phyloP scores from a whole-genome alignment of 2,329 filamentous ascomycete species.

The Neopestalotiopsis clavispora region DNA sequence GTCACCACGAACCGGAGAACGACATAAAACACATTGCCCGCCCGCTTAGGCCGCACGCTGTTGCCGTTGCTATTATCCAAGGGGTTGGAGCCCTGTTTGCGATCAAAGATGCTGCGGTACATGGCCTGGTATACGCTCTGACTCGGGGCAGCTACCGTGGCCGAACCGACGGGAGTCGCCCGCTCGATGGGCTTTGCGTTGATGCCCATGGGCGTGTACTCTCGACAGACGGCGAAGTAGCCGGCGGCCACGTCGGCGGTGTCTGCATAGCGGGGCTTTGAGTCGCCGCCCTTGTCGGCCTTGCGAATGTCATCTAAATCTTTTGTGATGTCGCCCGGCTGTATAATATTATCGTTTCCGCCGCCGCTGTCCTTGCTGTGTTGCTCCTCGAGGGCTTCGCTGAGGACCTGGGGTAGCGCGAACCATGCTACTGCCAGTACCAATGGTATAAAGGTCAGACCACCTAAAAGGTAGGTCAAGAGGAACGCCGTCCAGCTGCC shows the following conservation, averaged over 20 bases:
- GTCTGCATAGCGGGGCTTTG: slow-evolving; percentile 58
- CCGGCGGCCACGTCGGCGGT: slow-evolving; percentile 83
- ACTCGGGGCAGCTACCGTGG: slow-evolving; percentile 77
- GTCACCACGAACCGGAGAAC: slow-evolving; percentile 71
- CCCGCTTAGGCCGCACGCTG: slow-evolving; percentile 64
- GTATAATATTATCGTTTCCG: slow-evolving; percentile 53
- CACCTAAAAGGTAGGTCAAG: slow-evolving; percentile 81
- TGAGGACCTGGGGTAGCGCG: slow-evolving; percentile 60
- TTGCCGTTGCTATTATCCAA: slow-evolving; percentile 52
- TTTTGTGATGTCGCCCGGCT: slow-evolving; percentile 67
- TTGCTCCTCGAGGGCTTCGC: slow-evolving; percentile 41
- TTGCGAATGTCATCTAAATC: slow-evolving; percentile 67
- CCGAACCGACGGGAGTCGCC: slow-evolving; percentile 76
- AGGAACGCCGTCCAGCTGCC: slow-evolving; percentile 63
- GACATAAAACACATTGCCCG: slow-evolving; percentile 91
- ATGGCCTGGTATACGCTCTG: slow-evolving; percentile 97
- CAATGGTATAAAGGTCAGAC: slow-evolving; percentile 85
- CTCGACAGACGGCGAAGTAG: slow-evolving; percentile 93
- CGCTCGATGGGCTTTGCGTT: slow-evolving; percentile 92
- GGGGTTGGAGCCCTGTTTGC: slow-evolving; percentile 60
- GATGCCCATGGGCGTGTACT: slow-evolving; percentile 89
- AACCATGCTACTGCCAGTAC: slow-evolving; percentile 67
- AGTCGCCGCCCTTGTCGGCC: slow-evolving; percentile 61
- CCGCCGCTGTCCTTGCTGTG: slow-evolving; percentile 31
- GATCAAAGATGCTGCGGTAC: slow-evolving; percentile 95